A percentile compares a stretch with the other conserved stretches of the same genome.
Conservation (phyloP, 148 eudicot genomes). For the Pouteria glomerata region DNA sequence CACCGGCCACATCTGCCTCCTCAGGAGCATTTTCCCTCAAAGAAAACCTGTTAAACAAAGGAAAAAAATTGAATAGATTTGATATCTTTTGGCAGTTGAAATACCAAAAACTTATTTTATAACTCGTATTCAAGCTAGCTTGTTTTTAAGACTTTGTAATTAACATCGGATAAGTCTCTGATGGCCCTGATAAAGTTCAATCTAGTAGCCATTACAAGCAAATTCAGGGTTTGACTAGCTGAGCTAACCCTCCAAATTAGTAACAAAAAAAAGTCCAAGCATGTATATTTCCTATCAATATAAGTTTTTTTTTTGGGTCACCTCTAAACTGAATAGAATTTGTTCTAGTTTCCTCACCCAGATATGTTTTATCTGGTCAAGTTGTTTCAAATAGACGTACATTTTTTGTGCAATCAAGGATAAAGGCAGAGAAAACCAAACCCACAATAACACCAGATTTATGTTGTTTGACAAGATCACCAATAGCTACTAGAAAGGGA, state of each 20-base stretch:
- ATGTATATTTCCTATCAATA: not conserved
- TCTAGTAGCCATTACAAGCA: too few relatives aligned
- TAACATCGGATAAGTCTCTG: too few relatives aligned
- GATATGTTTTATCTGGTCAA: not conserved
- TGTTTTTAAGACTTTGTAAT: too few relatives aligned
- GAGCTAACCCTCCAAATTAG: too few relatives aligned
- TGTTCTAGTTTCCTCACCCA: not conserved
- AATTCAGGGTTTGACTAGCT: too few relatives aligned
- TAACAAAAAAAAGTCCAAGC: too few relatives aligned
- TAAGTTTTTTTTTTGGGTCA: too few relatives aligned
- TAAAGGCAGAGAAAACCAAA: not conserved
- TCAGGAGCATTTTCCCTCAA: not conserved
- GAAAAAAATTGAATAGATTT: not conserved
- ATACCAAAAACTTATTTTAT: not conserved
- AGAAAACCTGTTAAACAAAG: constrained; percentile 2
- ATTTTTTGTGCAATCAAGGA: not conserved
- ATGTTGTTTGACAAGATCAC: not conserved
- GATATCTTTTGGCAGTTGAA: not conserved
- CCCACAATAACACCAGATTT: not conserved
- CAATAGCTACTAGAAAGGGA: not conserved
- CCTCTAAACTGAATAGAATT: too few relatives aligned
- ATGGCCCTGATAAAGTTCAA: too few relatives aligned
- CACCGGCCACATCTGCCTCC: not conserved
- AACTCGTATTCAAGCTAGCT: too few relatives aligned
- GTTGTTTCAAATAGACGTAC: not conserved